A percentile compares a stretch with the other conserved stretches of the same genome.
Conservation (phyloP, 202 grass and related monocot genomes). For the Bolboschoenoplectus hybrid region DNA sequence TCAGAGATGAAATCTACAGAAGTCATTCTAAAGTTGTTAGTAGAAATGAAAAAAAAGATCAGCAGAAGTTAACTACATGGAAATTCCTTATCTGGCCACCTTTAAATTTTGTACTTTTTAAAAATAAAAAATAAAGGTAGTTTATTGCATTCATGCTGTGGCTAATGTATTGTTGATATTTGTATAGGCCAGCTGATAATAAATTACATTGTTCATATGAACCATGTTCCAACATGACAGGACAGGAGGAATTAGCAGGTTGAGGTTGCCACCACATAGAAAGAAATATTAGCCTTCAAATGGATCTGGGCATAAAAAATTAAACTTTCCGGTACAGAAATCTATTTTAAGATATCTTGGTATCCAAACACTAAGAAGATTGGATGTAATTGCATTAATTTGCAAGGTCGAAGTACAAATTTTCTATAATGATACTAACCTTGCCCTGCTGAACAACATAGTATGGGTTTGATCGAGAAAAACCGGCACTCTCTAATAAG, state of each 20-base stretch:
- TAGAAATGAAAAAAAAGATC: background rate
- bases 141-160: background rate
- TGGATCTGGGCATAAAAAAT: background rate
- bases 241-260: background rate
- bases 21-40: conserved; percentile 23
- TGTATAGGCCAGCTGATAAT: background rate
- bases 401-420: conserved; percentile 13
- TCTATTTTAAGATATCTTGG: conserved; percentile 4
- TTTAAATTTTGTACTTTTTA: background rate
- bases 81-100: background rate
- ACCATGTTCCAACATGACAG: background rate
- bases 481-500: conserved; percentile 97
- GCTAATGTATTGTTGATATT: conserved; percentile 3
- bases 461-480: conserved; percentile 98
- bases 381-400: conserved; percentile 4
- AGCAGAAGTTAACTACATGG: conserved; percentile 5
- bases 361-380: background rate
- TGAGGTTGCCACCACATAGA: background rate
- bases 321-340: background rate
- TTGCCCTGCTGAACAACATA: conserved; percentile 99
- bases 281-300: background rate
- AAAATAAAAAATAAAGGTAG: background rate
- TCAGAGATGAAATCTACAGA: conserved; percentile 90
- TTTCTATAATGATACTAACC: conserved; percentile 48
- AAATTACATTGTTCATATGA: conserved; percentile 3